Base-by-base conservation (phyloP, 306 rosid species). In the Cicer bijugum region DNA sequence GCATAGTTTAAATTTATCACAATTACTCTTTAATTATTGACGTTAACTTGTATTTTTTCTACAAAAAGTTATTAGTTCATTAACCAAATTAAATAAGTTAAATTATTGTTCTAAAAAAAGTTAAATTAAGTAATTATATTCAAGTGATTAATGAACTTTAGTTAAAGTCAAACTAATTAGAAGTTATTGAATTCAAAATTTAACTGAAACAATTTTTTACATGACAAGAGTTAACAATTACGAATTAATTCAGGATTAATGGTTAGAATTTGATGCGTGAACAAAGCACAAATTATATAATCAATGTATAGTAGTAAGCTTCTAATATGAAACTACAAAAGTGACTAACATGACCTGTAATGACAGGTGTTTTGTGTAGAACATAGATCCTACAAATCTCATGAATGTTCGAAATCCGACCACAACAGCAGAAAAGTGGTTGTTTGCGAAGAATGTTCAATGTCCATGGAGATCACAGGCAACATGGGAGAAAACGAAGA, bases 281-380 rank as follows among this genome's bases (percentile, higher is more conserved):
- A 28, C 35, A 28, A 28, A 28, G 5, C 35, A 28, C 1, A 28
- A 28, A 28, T 28, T 4, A 28, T 28, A 28, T 28, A 48, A 12
- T 48, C 1, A 6, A n/a, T 7, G 10, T 1, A 15, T 7, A 51
- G 7, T 14, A 14, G 10, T 15, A 2, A 15, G 57, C 3, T 51
- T 51, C 11, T 59, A 59, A 59, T 12, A 4, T 37, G 67, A 7
- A 61, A 37, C 7, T 12, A 8, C 8, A 20, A 65, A 44, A 17
- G 11, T 28, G 20, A 20, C 12, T 20, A 45, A 76, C 28, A 56
- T 55, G 63, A 33, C 1, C 1, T 52, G 33, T 9, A 51, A 68
- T 8, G n/a, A 53, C 77, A 91, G 97, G 89, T 87, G 5, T 94
- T 91, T 53, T 94, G 98, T 74, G 35, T 89, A 23, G 97, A 91